phyloP scores from a whole-genome alignment of 306 rosid species.

The Macrotyloma uniflorum region DNA sequence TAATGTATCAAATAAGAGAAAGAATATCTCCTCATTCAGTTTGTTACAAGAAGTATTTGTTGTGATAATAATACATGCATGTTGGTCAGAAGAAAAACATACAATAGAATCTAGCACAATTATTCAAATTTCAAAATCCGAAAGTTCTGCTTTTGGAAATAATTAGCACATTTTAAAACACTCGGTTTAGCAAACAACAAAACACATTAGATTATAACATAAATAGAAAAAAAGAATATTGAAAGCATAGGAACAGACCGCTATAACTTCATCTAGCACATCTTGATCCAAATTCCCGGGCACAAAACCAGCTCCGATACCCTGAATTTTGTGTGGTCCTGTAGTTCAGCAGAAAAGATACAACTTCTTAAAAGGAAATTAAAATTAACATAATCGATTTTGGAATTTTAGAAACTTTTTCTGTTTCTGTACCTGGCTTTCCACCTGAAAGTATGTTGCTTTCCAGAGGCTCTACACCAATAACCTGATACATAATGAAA shows the following conservation, averaged over 20 bases:
- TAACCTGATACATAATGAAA: conserved; percentile 58
- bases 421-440: conserved; percentile 79
- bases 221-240: background rate
- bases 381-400: conserved; percentile 19
- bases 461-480: conserved; percentile 93
- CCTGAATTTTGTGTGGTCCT: conserved; percentile 99
- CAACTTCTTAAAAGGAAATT: background rate
- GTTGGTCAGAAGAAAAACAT: background rate
- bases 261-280: conserved; percentile 82
- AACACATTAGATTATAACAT: background rate
- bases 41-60: conserved; percentile 16
- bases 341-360: conserved; percentile 38
- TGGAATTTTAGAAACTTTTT: conserved; percentile 35
- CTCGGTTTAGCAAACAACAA: background rate
- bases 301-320: conserved; percentile 98
- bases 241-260: conserved; percentile 51
- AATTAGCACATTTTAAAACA: background rate
- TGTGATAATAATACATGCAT: background rate
- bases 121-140: background rate
- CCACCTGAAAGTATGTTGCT: conserved; percentile 97
- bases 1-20: background rate
- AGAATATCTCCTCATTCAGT: background rate
- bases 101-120: conserved; percentile 17
- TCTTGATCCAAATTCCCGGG: conserved; percentile 90
- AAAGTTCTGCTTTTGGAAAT: conserved; percentile 15